A percentile compares a stretch with the other conserved stretches of the same genome.
phyloP scores from a whole-genome alignment of 495 filamentous ascomycete genomes.

The Penicillium malachiteum region DNA sequence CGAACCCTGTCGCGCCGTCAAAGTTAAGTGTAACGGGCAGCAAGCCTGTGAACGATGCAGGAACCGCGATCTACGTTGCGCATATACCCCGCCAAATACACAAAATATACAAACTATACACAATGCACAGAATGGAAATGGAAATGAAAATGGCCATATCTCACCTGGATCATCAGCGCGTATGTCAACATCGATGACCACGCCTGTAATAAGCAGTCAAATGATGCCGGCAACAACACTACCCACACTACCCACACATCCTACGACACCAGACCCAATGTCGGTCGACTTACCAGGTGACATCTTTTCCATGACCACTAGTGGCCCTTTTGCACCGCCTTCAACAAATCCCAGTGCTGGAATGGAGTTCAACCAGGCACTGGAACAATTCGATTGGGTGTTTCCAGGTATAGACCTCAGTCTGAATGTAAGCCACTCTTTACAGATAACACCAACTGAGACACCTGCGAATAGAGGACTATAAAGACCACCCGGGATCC shows the following conservation, averaged over 20 bases:
- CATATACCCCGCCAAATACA: neutral
- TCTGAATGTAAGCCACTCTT: slow-evolving; percentile 1
- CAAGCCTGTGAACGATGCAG: slow-evolving; percentile 9
- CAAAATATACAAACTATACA: neutral
- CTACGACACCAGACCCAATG: too few relatives aligned
- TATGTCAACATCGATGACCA: too few relatives aligned
- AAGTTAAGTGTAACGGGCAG: slow-evolving; percentile 14
- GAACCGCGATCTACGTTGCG: slow-evolving; percentile 4
- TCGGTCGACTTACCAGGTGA: too few relatives aligned
- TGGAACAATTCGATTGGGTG: slow-evolving; percentile 12
- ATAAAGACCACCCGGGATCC: neutral
- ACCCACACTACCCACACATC: too few relatives aligned
- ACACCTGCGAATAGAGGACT: neutral
- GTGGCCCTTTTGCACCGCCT: neutral
- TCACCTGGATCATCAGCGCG: too few relatives aligned
- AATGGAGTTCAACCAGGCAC: slow-evolving; percentile 3
- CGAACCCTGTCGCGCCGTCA: slow-evolving; percentile 9
- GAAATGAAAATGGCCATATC: neutral
- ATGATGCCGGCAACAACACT: too few relatives aligned
- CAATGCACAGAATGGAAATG: slow-evolving; percentile 1
- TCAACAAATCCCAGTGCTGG: neutral
- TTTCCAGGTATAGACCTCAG: slow-evolving; percentile 1
- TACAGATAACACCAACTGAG: neutral
- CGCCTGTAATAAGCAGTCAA: too few relatives aligned
- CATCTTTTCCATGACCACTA: too few relatives aligned